Evolutionary conservation across 768 basidiomycete species (phyloP).

Genomic region (Mycena maculata): DNA sequence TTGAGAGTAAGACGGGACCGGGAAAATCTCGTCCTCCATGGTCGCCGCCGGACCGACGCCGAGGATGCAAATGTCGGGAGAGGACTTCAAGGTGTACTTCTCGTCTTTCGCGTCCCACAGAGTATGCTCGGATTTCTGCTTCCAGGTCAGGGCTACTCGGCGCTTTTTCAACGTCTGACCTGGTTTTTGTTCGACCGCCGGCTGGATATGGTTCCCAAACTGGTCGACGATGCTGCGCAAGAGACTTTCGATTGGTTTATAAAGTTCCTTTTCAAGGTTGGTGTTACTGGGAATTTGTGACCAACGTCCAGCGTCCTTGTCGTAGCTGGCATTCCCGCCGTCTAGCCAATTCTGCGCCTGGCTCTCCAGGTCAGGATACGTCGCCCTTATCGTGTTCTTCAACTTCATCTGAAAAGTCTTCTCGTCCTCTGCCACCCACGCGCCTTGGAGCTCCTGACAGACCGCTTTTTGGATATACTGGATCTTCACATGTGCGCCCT

Average conservation of each 20-base stretch:
- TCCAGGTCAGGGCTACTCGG: not conserved
- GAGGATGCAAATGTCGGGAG: slow-evolving; percentile 12
- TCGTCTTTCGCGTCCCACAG: not conserved
- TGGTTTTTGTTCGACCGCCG: too few relatives aligned
- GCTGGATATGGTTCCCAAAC: not conserved
- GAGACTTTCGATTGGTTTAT: not conserved
- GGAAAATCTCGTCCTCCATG: not conserved
- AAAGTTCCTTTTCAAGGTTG: not conserved
- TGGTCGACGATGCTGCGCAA: not conserved
- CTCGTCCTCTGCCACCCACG: slow-evolving; percentile 4
- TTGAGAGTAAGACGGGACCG: not conserved
- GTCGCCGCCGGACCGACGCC: slow-evolving; percentile 15
- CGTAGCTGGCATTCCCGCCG: not conserved
- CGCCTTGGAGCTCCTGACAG: not conserved
- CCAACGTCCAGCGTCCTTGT: not conserved
- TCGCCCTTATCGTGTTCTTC: not conserved
- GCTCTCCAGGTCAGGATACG: not conserved
- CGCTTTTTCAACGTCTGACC: not conserved
- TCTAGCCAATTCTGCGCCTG: not conserved
- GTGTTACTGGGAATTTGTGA: not conserved
- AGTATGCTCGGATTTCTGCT: not conserved
- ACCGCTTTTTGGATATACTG: not conserved
- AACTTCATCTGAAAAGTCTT: not conserved
- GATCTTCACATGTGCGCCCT: not conserved
- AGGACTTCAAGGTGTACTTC: not conserved